phyloP scores from a whole-genome alignment of 805 yeast species.

The Candida rishiriensis region DNA sequence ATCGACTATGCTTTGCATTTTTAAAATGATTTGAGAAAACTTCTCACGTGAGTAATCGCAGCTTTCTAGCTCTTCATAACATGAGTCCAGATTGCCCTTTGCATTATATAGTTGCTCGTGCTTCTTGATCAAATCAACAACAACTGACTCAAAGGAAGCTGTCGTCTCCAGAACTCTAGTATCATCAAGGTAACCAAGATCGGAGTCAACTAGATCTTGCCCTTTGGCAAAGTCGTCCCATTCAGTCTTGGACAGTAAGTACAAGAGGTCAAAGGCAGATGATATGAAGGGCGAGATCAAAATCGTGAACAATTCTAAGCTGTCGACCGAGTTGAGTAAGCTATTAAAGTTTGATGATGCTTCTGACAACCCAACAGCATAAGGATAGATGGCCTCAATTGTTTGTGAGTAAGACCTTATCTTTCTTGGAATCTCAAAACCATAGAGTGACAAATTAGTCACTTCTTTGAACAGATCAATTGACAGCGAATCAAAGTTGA shows the following conservation, averaged over 20 bases:
- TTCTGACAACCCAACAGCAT: conserved; percentile 51
- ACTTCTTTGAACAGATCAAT: conserved; percentile 49
- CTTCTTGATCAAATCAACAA: conserved; percentile 28
- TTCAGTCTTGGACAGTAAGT: conserved; percentile 32
- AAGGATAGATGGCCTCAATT: conserved; percentile 51
- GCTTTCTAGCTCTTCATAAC: conserved; percentile 20
- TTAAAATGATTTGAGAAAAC: conserved; percentile 19
- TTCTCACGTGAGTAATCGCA: conserved; percentile 22
- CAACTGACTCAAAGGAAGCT: conserved; percentile 28
- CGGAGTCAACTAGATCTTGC: conserved; percentile 38
- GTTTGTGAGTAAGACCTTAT: conserved; percentile 44
- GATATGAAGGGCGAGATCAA: conserved; percentile 29
- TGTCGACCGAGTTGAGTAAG: conserved; percentile 7
- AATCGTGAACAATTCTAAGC: conserved; percentile 37
- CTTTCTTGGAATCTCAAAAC: conserved; percentile 53
- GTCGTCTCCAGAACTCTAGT: conserved; percentile 29
- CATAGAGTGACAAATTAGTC: conserved; percentile 43
- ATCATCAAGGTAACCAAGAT: conserved; percentile 20
- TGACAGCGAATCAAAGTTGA: conserved; percentile 48
- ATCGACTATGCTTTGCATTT: conserved; percentile 35
- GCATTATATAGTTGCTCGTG: conserved; percentile 26
- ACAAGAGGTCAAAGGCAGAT: conserved; percentile 31
- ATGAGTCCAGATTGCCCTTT: conserved; percentile 21
- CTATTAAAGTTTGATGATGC: conserved; percentile 38
- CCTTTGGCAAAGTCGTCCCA: conserved; percentile 56